Conservation (phyloP, 176 grass and related monocot genomes). For the bread wheat (Triticum aestivum) region IWGSC_CS_RefSeq_v2.1 NC_057799.1:195602720-195603219, state of each 20-base stretch:
- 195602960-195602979: background rate
- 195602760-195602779: background rate
- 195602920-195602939: background rate
- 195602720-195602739: background rate
- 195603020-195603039: background rate
- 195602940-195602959: background rate
- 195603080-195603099: background rate
- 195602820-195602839: background rate
- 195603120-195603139: background rate
- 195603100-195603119: background rate
- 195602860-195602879: background rate
- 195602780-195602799: background rate
- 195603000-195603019: background rate
- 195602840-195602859: background rate
- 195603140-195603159: slow-evolving; percentile 9
- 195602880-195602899: background rate
- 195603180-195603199: slow-evolving; percentile 15
- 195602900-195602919: background rate
- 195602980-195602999: background rate
- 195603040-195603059: slow-evolving; percentile 8
- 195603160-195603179: background rate
- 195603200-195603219: slow-evolving; percentile 98
- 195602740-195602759: background rate
- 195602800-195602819: background rate
- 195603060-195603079: background rate